Evolutionary conservation across 1,284 basidiomycete genomes (phyloP).

Genomic region (Cryptococcus jaspeensis): DNA sequence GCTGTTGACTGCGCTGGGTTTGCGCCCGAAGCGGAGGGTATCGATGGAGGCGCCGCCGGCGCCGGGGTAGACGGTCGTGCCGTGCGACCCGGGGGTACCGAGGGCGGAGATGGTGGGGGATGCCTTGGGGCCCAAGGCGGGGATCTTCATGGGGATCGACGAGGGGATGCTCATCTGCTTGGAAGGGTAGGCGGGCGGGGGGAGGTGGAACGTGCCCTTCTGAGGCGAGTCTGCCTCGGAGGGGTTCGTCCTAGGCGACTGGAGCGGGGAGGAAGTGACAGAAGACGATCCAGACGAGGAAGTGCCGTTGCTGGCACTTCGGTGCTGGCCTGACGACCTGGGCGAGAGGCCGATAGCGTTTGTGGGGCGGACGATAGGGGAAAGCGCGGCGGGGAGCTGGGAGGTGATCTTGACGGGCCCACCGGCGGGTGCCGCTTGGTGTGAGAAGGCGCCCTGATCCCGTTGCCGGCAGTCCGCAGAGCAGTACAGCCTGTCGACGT

Average conservation of each 20-base stretch:
- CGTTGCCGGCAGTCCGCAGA: conserved; percentile 42
- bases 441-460: conserved; percentile 39
- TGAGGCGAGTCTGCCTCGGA: conserved; percentile 39
- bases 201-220: conserved; percentile 43
- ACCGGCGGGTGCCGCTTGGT: conserved; percentile 17
- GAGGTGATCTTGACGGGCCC: conserved; percentile 37
- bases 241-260: conserved; percentile 42
- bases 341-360: conserved; percentile 38
- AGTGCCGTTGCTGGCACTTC: conserved; percentile 17
- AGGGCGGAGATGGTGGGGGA: conserved; percentile 7
- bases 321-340: conserved; percentile 19
- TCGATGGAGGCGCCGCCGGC: conserved; percentile 42
- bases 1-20: conserved; percentile 40
- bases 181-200: conserved; percentile 44
- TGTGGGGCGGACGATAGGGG: conserved; percentile 35
- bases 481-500: conserved; percentile 41
- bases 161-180: conserved; percentile 19
- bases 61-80: conserved; percentile 20
- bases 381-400: conserved; percentile 36
- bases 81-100: conserved; percentile 19
- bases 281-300: conserved; percentile 37
- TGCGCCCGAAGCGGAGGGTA: conserved; percentile 47
- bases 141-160: conserved; percentile 46
- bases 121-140: conserved; percentile 19
- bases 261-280: conserved; percentile 41